These are phyloP conservation scores for Trypanosoma cruzi DNA, from an alignment of 208 protist species.

Conservation along the genomic window DNA sequence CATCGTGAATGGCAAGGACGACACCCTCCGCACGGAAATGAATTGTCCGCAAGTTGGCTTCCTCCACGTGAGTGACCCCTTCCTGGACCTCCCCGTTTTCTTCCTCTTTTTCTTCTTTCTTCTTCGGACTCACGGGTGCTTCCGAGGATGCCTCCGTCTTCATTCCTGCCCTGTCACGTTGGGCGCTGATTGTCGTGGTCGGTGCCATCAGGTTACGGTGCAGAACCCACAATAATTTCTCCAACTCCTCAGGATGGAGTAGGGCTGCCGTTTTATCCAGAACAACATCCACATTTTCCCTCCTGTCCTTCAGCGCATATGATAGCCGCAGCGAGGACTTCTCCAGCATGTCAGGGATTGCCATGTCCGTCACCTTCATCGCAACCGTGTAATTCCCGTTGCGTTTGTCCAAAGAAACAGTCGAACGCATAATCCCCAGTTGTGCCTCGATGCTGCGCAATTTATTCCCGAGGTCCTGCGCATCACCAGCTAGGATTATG, in stretches of 20 bases:
- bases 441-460: conserved; percentile 56
- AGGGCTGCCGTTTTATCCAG: conserved; percentile 59
- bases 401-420: conserved; percentile 48
- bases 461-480: conserved; percentile 46
- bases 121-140: background rate
- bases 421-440: conserved; percentile 72
- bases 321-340: conserved; percentile 51
- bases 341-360: conserved; percentile 69
- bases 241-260: conserved; percentile 61
- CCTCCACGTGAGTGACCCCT: background rate
- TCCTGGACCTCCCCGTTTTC: conserved; percentile 1
- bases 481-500: conserved; percentile 68
- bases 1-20: conserved; percentile 60
- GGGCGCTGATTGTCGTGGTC: background rate
- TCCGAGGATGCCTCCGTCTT: too few species aligned
- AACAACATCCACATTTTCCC: conserved; percentile 35
- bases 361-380: conserved; percentile 63
- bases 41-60: conserved; percentile 32
- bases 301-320: conserved; percentile 30
- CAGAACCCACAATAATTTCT: conserved; percentile 55
- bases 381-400: conserved; percentile 32
- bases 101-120: background rate
- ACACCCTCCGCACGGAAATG: conserved; percentile 54
- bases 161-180: too few species aligned
- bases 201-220: conserved; percentile 73